Evolutionary conservation across 306 rosid species (phyloP).

Genomic region (Macrotyloma uniflorum): DNA sequence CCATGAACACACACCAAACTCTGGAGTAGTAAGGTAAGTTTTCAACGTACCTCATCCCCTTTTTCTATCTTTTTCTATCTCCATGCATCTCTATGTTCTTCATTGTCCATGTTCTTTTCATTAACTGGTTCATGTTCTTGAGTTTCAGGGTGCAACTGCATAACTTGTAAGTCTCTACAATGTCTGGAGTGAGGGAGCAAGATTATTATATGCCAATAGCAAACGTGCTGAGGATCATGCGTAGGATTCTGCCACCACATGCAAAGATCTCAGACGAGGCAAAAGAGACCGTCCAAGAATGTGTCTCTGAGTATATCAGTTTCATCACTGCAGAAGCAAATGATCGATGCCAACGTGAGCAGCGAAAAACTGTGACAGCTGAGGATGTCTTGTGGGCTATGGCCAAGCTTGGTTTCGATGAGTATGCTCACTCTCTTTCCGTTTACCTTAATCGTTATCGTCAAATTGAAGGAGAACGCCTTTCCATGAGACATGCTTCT

Average conservation of each 20-base stretch:
- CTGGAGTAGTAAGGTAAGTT: no score
- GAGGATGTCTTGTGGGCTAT: conserved; percentile 80
- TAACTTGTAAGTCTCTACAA: background rate
- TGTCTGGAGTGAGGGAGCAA: conserved; percentile 52
- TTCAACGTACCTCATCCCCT: no score
- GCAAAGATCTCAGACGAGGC: conserved; percentile 83
- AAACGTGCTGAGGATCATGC: conserved; percentile 77
- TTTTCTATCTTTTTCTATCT: no score
- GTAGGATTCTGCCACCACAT: conserved; percentile 61
- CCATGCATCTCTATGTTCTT: no score
- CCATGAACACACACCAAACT: no score
- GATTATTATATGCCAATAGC: conserved; percentile 84
- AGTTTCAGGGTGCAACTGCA: no score
- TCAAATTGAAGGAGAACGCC: conserved; percentile 24
- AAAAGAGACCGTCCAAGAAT: conserved; percentile 72
- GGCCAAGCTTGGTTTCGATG: conserved; percentile 70
- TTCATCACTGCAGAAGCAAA: conserved; percentile 83
- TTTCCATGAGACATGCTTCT: conserved; percentile 5
- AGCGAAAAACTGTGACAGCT: conserved; percentile 68
- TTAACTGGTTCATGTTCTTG: no score
- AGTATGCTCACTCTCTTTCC: conserved; percentile 57
- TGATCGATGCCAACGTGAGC: conserved; percentile 64
- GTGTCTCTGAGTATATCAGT: conserved; percentile 78
- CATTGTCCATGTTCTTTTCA: no score
- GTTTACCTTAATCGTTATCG: conserved; percentile 60